Conservation (phyloP, 495 filamentous ascomycete species). For the Aspergillus wentii region DNA sequence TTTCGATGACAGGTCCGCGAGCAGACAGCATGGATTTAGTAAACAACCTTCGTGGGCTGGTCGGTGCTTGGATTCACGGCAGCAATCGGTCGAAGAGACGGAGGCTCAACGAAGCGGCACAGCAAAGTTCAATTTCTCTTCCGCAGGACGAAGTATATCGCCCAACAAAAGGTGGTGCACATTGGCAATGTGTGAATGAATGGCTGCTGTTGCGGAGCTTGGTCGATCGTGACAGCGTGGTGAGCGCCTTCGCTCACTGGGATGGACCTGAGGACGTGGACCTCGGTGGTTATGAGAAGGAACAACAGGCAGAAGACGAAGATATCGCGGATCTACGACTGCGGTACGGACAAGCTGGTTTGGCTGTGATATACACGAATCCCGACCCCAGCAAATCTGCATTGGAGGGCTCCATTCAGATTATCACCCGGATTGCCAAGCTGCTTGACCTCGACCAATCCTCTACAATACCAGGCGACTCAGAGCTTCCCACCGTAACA, state of each 20-base stretch:
- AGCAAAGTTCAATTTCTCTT: constrained; percentile 24
- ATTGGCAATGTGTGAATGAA: constrained; percentile 75
- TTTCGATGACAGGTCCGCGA: constrained; percentile 56
- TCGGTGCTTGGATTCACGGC: constrained; percentile 81
- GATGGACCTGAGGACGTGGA: constrained; percentile 77
- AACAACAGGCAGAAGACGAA: constrained; percentile 47
- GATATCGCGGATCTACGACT: constrained; percentile 48
- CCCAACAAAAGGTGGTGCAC: constrained; percentile 24
- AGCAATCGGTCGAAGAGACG: constrained; percentile 57
- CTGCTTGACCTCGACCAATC: constrained; percentile 57
- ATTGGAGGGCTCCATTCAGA: constrained; percentile 55
- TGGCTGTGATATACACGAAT: constrained; percentile 70
- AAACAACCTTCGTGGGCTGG: constrained; percentile 67
- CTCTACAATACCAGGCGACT: constrained; percentile 24
- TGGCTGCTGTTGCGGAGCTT: constrained; percentile 70
- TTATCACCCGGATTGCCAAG: constrained; percentile 54
- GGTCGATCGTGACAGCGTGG: constrained; percentile 43
- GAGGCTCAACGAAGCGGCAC: constrained; percentile 37
- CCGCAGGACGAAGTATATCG: constrained; percentile 16
- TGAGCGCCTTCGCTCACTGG: constrained; percentile 67
- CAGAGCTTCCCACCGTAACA: constrained; percentile 23
- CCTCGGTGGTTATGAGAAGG: constrained; percentile 59
- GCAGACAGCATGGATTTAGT: constrained; percentile 45
- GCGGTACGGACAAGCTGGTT: constrained; percentile 66
- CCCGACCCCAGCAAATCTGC: constrained; percentile 53